These are phyloP conservation scores for Fraxinus sp. DNA, from an alignment of 305 asterid genomes.

Conservation along the genomic window DNA sequence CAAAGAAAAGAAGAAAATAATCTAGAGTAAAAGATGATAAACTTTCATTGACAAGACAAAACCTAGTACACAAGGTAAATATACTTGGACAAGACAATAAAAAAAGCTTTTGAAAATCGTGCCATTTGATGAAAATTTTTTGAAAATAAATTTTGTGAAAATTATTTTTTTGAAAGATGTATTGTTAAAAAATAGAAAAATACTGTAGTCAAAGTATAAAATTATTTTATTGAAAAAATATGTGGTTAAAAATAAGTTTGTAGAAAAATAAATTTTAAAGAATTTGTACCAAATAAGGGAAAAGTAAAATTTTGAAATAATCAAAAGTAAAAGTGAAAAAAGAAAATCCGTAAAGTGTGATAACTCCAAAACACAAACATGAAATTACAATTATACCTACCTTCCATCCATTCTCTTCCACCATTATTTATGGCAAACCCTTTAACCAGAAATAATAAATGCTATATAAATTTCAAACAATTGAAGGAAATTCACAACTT, in stretches of 20 bases:
- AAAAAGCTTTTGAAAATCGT: background rate
- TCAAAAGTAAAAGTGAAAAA: background rate
- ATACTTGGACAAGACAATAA: background rate
- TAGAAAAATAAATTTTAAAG: too few species aligned
- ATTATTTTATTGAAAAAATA: too few species aligned
- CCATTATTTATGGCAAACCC: background rate
- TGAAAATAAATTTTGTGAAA: too few species aligned
- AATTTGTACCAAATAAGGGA: background rate
- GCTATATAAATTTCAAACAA: background rate
- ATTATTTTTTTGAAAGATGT: background rate
- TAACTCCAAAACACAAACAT: background rate
- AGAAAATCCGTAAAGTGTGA: background rate
- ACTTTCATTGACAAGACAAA: background rate
- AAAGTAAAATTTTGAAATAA: too few species aligned
- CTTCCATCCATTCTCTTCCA: background rate
- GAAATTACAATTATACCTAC: background rate
- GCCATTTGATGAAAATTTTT: background rate
- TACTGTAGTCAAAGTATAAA: too few species aligned
- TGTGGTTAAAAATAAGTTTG: background rate
- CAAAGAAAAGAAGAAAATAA: background rate
- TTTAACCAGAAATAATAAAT: slow-evolving; percentile 16
- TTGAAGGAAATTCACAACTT: background rate
- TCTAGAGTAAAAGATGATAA: background rate
- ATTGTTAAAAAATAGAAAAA: too few species aligned
- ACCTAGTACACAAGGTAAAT: background rate